phyloP scores from a whole-genome alignment of 2,329 filamentous ascomycete genomes.

The Diaporthe caulivora region DNA sequence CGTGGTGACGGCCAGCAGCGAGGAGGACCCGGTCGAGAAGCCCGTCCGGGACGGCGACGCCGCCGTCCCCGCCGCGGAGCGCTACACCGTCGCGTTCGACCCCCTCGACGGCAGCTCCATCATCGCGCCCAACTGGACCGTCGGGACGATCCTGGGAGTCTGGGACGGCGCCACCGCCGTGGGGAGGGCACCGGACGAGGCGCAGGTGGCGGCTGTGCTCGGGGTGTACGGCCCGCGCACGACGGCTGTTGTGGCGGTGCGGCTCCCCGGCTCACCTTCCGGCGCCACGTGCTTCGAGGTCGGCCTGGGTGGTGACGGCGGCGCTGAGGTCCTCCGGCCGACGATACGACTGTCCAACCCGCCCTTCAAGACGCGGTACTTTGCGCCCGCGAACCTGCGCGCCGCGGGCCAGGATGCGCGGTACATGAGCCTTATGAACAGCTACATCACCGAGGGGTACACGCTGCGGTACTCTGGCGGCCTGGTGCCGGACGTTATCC shows the following conservation, averaged over 20 bases:
- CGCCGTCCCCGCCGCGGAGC: conserved; percentile 47
- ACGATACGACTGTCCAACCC: conserved; percentile 53
- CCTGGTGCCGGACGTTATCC: conserved; percentile 71
- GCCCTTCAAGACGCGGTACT: conserved; percentile 66
- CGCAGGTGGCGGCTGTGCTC: conserved; percentile 63
- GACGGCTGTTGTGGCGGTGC: conserved; percentile 66
- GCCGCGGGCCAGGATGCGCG: conserved; percentile 62
- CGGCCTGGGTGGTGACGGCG: conserved; percentile 48
- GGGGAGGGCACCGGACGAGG: conserved; percentile 49
- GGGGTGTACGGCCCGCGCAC: conserved; percentile 68
- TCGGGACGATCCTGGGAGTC: conserved; percentile 70
- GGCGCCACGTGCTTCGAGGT: conserved; percentile 64
- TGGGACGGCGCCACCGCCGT: conserved; percentile 66
- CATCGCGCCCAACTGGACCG: conserved; percentile 69
- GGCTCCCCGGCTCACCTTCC: conserved; percentile 53
- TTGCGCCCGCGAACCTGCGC: conserved; percentile 73
- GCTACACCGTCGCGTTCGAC: conserved; percentile 72
- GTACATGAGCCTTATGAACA: conserved; percentile 63
- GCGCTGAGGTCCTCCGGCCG: conserved; percentile 56
- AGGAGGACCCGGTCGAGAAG: conserved; percentile 70
- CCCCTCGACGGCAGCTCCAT: conserved; percentile 74
- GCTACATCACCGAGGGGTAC: conserved; percentile 65
- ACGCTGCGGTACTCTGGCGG: conserved; percentile 72
- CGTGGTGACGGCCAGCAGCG: conserved; percentile 66
- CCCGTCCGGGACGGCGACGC: conserved; percentile 41